Evolutionary conservation across 768 basidiomycete genomes (phyloP), one percentile per base, ranked within the genome.

Genomic region (Tylopilus intermedius): DNA sequence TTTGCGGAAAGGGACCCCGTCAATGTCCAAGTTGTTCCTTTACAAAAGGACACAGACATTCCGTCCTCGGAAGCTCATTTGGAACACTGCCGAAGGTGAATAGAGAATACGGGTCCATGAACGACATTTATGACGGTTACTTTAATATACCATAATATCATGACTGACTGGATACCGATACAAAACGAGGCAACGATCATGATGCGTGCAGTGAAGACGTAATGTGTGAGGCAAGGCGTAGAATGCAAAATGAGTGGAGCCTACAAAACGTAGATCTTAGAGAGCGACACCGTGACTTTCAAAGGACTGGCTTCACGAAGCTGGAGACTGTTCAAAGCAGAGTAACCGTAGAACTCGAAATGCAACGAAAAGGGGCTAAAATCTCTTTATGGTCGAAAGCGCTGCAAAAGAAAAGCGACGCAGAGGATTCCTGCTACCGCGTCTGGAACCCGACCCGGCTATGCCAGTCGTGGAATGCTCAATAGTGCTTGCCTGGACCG

Each of bases 361-460:
- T 38, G 42, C 43, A 39, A 53, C 27, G 22, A 39, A 26, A 45
- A 32, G 18, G 35, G 32, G 18, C 45, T 63, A 66, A n/a, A 53
- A n/a, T 44, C 51, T 55, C 50, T 65, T 67, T 9, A 62, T 57
- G n/a, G 66, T 63, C 29, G 66, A 70, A 50, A 67, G 65, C 2
- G 69, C 61, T 10, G 61, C 69, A 24, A 69, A 53, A 35, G 68
- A 70, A 53, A 68, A 56, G 48, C 67, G 67, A 35, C 63, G 65
- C 4, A 67, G 57, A 18, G 67, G 22, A 40, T 49, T 62, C 37
- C 67, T 57, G 46, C 50, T 46, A 22, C 57, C 38, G 30, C 56
- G 59, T 49, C 65, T 51, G 22, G 51, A 51, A 46, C 47, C 47
- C 33, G 49, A 47, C 32, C 56, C 60, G n/a, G 54, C 38, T 22